phyloP scores from a whole-genome alignment of 2,329 filamentous ascomycete genomes.

The Grosmannia huntii region DNA sequence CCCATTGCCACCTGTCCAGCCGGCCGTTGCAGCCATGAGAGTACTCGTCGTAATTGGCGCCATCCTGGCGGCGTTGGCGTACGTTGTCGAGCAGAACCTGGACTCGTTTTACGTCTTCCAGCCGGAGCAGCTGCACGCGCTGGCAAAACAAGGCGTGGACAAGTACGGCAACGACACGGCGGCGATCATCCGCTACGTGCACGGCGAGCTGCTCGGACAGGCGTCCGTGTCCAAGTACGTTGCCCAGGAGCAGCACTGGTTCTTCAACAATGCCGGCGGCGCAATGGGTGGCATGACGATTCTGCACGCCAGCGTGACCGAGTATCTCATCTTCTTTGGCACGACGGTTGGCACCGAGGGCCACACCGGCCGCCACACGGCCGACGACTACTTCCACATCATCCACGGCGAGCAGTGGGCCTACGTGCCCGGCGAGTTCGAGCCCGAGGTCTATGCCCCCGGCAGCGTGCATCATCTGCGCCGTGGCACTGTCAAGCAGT shows the following conservation, averaged over 20 bases:
- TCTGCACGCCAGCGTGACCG: constrained; percentile 76
- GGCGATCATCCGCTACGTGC: constrained; percentile 56
- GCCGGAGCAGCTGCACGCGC: constrained; percentile 51
- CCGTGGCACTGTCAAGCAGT: constrained; percentile 66
- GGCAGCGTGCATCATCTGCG: constrained; percentile 60
- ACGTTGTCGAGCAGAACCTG: constrained; percentile 44
- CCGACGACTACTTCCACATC: constrained; percentile 93
- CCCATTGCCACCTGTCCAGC: neutral
- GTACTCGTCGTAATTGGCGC: constrained; percentile 41
- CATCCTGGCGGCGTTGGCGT: constrained; percentile 39
- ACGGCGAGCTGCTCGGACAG: constrained; percentile 49
- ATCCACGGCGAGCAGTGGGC: constrained; percentile 64
- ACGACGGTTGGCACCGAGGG: constrained; percentile 76
- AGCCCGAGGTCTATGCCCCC: constrained; percentile 55
- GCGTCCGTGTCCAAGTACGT: constrained; percentile 39
- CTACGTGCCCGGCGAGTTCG: constrained; percentile 55
- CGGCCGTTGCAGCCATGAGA: constrained; percentile 6
- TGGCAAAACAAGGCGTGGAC: constrained; percentile 52
- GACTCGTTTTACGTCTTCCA: constrained; percentile 65
- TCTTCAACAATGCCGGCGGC: constrained; percentile 85
- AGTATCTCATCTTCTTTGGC: constrained; percentile 84
- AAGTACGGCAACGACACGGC: constrained; percentile 64
- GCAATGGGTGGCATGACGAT: constrained; percentile 90
- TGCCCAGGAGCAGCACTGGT: constrained; percentile 67
- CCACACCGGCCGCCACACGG: constrained; percentile 77